These are phyloP conservation scores for Globisporangium spinosum DNA, from an alignment of 352 stramenopile species.

Conservation along the genomic window DNA sequence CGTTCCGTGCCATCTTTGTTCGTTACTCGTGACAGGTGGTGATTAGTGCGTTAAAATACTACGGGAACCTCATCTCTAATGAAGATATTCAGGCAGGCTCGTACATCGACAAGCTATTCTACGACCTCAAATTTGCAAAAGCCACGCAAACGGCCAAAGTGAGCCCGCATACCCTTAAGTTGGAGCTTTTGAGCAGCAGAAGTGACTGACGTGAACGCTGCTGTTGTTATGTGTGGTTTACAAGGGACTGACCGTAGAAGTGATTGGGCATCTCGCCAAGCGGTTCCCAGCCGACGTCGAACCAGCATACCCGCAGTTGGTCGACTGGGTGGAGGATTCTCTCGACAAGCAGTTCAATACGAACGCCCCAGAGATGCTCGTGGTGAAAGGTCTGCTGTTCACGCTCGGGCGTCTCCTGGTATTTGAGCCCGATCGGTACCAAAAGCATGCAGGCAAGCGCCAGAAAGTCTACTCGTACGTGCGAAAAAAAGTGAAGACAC, in stretches of 20 bases:
- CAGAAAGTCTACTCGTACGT: slow-evolving; percentile 68
- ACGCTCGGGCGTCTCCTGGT: slow-evolving; percentile 48
- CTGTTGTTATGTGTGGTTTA: neutral
- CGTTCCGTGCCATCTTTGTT: neutral
- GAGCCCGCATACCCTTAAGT: neutral
- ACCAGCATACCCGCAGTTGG: slow-evolving; percentile 24
- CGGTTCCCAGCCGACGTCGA: slow-evolving; percentile 41
- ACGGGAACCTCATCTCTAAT: slow-evolving; percentile 25
- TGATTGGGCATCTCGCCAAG: slow-evolving; percentile 57
- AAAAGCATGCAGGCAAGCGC: slow-evolving; percentile 27
- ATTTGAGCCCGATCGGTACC: slow-evolving; percentile 52
- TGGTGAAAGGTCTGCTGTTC: slow-evolving; percentile 71
- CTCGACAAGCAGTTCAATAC: slow-evolving; percentile 76
- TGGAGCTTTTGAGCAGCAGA: neutral
- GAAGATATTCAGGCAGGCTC: slow-evolving; percentile 44
- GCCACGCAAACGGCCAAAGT: slow-evolving; percentile 65
- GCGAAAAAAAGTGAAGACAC: neutral
- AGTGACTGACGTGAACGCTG: neutral
- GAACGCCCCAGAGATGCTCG: slow-evolving; percentile 60
- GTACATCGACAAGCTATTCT: slow-evolving; percentile 70
- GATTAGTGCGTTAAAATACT: slow-evolving; percentile 53
- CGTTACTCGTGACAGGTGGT: slow-evolving; percentile 31
- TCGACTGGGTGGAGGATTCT: slow-evolving; percentile 65
- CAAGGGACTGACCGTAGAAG: slow-evolving; percentile 56
- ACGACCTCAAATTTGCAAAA: slow-evolving; percentile 76